Conservation (phyloP, 352 stramenopile genomes). For the Pythium sukuiense region DNA sequence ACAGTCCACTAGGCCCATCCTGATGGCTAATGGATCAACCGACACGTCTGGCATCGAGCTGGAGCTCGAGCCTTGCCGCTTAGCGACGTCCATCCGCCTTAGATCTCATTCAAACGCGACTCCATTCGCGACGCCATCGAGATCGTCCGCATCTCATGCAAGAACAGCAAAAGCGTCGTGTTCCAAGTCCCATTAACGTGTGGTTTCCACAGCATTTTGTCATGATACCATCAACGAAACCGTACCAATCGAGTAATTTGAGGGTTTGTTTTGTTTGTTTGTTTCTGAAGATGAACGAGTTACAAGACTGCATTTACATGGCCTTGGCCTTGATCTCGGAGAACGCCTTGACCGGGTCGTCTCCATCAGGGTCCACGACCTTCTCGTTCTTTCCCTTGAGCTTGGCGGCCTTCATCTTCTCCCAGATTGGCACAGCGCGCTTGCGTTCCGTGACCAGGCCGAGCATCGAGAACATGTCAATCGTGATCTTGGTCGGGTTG, state of each 20-base stretch:
- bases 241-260: background rate
- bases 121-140: background rate
- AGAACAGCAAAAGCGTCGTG: background rate
- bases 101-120: background rate
- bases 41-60: background rate
- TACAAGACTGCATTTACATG: constrained; percentile 33
- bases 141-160: background rate
- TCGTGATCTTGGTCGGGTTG: constrained; percentile 98
- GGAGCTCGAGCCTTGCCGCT: background rate
- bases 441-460: constrained; percentile 95
- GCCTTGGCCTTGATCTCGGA: constrained; percentile 73
- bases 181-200: too few relatives aligned
- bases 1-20: background rate
- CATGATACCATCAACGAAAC: too few relatives aligned
- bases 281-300: background rate
- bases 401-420: constrained; percentile 80
- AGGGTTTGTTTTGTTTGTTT: background rate
- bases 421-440: constrained; percentile 93
- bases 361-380: constrained; percentile 54
- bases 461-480: constrained; percentile 91
- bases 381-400: constrained; percentile 41
- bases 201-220: too few relatives aligned
- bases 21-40: background rate
- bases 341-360: constrained; percentile 53
- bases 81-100: background rate